Evolutionary conservation across 1,284 basidiomycete genomes (phyloP), one percentile per base, ranked within the genome.

Genomic region (Cryptococcus sp.): DNA sequence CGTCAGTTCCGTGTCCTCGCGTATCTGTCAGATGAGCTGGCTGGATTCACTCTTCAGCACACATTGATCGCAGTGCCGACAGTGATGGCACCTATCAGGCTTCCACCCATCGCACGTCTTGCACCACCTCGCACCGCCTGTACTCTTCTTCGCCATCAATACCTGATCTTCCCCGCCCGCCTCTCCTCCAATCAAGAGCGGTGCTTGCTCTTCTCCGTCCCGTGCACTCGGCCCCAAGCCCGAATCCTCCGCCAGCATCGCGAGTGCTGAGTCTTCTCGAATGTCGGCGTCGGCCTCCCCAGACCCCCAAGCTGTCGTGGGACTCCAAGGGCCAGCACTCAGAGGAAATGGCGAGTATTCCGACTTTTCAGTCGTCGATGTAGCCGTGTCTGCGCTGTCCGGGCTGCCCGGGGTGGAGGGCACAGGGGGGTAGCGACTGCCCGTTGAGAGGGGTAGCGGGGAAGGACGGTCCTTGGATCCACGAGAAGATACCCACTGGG

Each of bases 51-150:
- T 76, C 78, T 91, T 92, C 45, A 93, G 77, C 8, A 90, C 85
- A 72, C 91, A 93, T 42, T 86, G 80, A 42, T 84, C 82, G 71
- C 91, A 93, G 39, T 82, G 76, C 3, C 83, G 83, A 71, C 89
- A 92, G 69, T 94, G 91, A 71, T 93, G 91, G 8, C 88, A 80
- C 53, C 91, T 79, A 68, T 92, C 89, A 3, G 89, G 89, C 75
- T 90, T 91, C 72, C 73, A 72, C 0, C 61, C 68, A 21, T 71
- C 63, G 50, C 76, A 78, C 59, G 75, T 76, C 48, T 65, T 65
- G 53, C 76, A 78, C 71, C 71, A 78, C 36, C 75, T 60, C 16
- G 62, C 64, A 15, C 60, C 64, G 13, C 73, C 71, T 1, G 63
- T 65, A 44, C 60, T 67, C 43, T 53, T 60, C 61, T 71, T 71